Evolutionary conservation across 2,329 filamentous ascomycete genomes (phyloP).

Genomic region (Didymella keratinophila): DNA sequence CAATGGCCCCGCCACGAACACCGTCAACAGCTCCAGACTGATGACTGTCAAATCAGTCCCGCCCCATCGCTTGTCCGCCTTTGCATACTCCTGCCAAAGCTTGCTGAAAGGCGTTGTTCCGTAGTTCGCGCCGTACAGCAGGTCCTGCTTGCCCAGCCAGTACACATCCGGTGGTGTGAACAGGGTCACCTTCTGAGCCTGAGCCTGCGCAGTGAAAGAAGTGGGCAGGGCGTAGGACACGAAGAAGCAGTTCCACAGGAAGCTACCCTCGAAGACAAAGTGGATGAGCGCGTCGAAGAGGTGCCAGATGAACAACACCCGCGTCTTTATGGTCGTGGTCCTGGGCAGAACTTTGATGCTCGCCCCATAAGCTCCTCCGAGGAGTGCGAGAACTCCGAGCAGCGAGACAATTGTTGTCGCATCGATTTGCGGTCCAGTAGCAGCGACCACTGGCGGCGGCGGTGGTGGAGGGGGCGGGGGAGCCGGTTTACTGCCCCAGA

Average conservation of each 20-base stretch:
- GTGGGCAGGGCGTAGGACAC: constrained; percentile 60
- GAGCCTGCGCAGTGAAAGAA: constrained; percentile 37
- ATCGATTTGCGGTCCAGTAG: constrained; percentile 56
- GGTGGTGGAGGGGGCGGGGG: constrained; percentile 67
- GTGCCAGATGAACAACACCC: constrained; percentile 93
- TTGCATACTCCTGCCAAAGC: constrained; percentile 72
- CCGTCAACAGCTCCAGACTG: constrained; percentile 67
- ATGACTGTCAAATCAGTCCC: constrained; percentile 66
- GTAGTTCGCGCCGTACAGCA: constrained; percentile 67
- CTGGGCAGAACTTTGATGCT: constrained; percentile 62
- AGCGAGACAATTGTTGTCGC: constrained; percentile 64
- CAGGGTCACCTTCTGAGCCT: constrained; percentile 46
- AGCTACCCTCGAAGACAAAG: constrained; percentile 87
- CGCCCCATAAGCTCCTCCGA: constrained; percentile 61
- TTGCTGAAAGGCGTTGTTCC: constrained; percentile 61
- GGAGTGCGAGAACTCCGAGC: constrained; percentile 61
- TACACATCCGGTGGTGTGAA: constrained; percentile 58
- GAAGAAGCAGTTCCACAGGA: constrained; percentile 95
- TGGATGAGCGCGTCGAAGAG: constrained; percentile 92
- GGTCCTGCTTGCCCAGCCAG: constrained; percentile 62
- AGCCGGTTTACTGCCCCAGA: constrained; percentile 34
- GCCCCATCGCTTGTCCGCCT: constrained; percentile 69
- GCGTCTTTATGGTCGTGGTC: constrained; percentile 64
- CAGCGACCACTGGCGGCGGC: constrained; percentile 63
- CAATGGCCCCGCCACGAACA: constrained; percentile 65